phyloP scores from a whole-genome alignment of 139 green algal genomes.

The Asterochloris erici region DNA sequence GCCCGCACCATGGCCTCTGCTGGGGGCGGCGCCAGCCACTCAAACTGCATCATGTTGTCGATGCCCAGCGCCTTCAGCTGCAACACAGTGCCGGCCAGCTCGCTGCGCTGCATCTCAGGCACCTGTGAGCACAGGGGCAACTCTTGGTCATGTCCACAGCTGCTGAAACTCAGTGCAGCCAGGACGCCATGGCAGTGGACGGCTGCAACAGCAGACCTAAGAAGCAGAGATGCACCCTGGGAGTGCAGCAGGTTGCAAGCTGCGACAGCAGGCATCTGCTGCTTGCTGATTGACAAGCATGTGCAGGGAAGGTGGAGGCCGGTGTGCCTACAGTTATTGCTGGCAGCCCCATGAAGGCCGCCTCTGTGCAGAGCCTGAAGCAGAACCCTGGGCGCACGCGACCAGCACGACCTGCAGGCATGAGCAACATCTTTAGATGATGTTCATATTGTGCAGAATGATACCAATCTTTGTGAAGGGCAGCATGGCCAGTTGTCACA shows the following conservation, averaged over 20 bases:
- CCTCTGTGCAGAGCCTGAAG: constrained; percentile 84
- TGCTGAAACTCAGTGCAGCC: neutral
- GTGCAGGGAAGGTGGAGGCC: neutral
- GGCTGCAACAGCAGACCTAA: neutral
- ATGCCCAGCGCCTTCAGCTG: constrained; percentile 86
- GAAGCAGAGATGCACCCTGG: too few relatives aligned
- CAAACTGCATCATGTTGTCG: constrained; percentile 87
- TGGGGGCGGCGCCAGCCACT: constrained; percentile 88
- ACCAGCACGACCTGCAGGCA: constrained; percentile 74
- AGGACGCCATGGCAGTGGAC: neutral
- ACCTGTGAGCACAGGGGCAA: constrained; percentile 25
- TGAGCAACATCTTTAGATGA: too few relatives aligned
- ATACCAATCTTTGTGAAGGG: too few relatives aligned
- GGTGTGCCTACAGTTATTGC: neutral
- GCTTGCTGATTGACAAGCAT: neutral
- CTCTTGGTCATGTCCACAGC: neutral
- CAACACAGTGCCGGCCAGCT: constrained; percentile 72
- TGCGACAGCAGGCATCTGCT: too few relatives aligned
- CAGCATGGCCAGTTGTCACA: too few relatives aligned
- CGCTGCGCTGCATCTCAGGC: constrained; percentile 74
- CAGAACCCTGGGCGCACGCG: constrained; percentile 75
- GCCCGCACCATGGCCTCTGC: constrained; percentile 73
- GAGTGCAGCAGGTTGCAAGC: too few relatives aligned
- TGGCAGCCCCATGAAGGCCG: constrained; percentile 21
- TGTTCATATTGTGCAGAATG: too few relatives aligned